phyloP scores from a whole-genome alignment of 495 filamentous ascomycete genomes.

The Xylaria telfairii region DNA sequence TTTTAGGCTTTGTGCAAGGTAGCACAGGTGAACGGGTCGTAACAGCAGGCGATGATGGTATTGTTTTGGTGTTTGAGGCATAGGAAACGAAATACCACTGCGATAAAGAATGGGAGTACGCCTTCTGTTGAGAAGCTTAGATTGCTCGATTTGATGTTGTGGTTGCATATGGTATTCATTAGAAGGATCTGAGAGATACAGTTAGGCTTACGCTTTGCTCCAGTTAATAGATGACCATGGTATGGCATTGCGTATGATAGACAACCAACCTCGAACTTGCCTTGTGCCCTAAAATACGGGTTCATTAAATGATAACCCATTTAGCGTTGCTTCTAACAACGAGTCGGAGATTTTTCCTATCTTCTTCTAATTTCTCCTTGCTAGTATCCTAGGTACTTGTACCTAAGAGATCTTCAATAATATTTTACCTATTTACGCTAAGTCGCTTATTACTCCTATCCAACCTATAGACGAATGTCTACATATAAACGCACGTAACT shows the following conservation, averaged over 20 bases:
- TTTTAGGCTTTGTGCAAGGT: slow-evolving; percentile 85
- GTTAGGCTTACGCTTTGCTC: not conserved
- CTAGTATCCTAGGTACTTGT: not conserved
- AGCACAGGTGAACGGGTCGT: slow-evolving; percentile 72
- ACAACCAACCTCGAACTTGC: not conserved
- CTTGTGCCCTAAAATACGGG: not conserved
- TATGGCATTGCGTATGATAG: not conserved
- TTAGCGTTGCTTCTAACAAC: not conserved
- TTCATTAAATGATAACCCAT: not conserved
- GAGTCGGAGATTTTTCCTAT: not conserved
- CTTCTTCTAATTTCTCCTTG: not conserved
- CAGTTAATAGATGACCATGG: not conserved
- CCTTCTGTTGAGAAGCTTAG: not conserved
- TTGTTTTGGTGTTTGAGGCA: slow-evolving; percentile 72
- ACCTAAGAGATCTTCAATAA: too few relatives aligned
- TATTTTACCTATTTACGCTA: too few relatives aligned
- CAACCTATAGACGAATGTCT: too few relatives aligned
- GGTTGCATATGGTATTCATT: not conserved
- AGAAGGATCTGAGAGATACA: not conserved
- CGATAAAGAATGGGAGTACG: not conserved
- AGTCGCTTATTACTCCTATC: too few relatives aligned
- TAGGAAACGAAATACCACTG: slow-evolving; percentile 15
- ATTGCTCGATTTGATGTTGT: not conserved
- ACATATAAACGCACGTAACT: too few relatives aligned
- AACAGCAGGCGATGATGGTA: slow-evolving; percentile 87